Evolutionary conservation across 2,329 filamentous ascomycete genomes (phyloP).

Genomic region (Rhexocercosporidium sp.): DNA sequence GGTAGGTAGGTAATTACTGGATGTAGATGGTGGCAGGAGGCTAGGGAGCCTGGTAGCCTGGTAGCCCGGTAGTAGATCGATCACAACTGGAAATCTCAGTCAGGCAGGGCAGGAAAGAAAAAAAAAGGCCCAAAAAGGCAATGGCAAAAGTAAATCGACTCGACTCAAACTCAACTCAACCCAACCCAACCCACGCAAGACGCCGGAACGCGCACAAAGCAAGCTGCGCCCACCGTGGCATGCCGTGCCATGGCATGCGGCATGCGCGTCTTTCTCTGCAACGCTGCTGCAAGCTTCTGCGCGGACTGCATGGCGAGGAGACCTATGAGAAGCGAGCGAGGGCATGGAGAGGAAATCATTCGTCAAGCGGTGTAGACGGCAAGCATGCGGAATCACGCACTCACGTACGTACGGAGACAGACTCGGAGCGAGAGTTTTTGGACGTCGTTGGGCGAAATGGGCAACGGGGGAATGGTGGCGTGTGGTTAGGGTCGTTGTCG

Average conservation of each 20-base stretch:
- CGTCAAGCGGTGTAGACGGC: slow-evolving; percentile 31
- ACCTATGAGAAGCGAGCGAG: slow-evolving; percentile 34
- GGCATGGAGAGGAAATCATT: slow-evolving; percentile 28
- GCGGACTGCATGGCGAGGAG: slow-evolving; percentile 27
- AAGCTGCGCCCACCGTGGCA: not conserved
- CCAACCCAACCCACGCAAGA: not conserved
- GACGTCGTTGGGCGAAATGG: slow-evolving; percentile 4
- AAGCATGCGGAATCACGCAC: slow-evolving; percentile 34
- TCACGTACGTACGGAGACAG: too few relatives aligned
- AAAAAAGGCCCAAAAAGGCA: too few relatives aligned
- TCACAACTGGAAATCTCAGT: too few relatives aligned
- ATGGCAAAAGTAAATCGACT: not conserved
- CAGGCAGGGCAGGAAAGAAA: not conserved
- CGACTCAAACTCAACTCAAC: not conserved
- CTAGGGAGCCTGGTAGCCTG: not conserved
- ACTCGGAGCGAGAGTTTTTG: too few relatives aligned
- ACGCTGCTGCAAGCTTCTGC: slow-evolving; percentile 25
- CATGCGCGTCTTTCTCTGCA: slow-evolving; percentile 30
- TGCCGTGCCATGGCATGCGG: not conserved
- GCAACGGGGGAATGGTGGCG: not conserved
- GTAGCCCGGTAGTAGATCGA: too few relatives aligned
- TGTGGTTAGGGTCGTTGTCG: not conserved
- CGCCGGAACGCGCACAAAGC: slow-evolving; percentile 1
- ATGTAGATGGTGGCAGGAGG: not conserved
- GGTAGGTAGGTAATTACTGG: not conserved